Base-by-base conservation (phyloP, 495 filamentous ascomycete genomes). In the Clavariopsis aquatica region DNA sequence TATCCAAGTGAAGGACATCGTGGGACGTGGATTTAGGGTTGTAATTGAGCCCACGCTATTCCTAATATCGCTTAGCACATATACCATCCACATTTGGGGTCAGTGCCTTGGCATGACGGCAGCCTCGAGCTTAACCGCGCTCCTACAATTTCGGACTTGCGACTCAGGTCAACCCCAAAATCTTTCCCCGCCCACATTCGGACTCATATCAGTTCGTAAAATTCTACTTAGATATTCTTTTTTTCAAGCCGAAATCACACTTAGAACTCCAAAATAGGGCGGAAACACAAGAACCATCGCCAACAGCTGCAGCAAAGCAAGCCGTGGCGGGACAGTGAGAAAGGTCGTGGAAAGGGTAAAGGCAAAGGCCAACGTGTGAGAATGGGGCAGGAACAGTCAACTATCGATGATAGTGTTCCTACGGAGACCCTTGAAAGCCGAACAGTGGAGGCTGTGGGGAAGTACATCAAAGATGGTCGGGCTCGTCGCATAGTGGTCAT, bases 401-500 rank as follows among this genome's bases (percentile, higher is more conserved):
- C 54, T 15, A 75, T 93, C 69, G 82, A 85, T 72, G 85, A 89
- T 36, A 82, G 81, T 68, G 83, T 81, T 26, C 82, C 82, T 19
- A 82, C 92, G 3, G 74, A 81, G 57, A 89, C 84, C 1, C 80
- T 97, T 19, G 77, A 82, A 27, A 81, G 83, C 19, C 84, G 92
- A 54, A 88, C 81, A 26, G 71, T 96, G 3, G 79, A 86, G 24
- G 88, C 82, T 3, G 80, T 96, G 38, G 93, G 89, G 26, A 84
- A 89, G 28, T 85, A 87, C 70, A 90, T 96, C 72, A 85, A 83
- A 55, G 80, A 86, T 70, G 85, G 86, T 34, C 72, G 80, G 52
- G 88, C 85, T 19, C 80, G 81, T 46, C 81, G 82, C 49, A 84
- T 97, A 52, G 91, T 96, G 26, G 86, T 96, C 64, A 90, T 97